phyloP scores from a whole-genome alignment of 2,329 filamentous ascomycete genomes.

The Penicillium sp. region DNA sequence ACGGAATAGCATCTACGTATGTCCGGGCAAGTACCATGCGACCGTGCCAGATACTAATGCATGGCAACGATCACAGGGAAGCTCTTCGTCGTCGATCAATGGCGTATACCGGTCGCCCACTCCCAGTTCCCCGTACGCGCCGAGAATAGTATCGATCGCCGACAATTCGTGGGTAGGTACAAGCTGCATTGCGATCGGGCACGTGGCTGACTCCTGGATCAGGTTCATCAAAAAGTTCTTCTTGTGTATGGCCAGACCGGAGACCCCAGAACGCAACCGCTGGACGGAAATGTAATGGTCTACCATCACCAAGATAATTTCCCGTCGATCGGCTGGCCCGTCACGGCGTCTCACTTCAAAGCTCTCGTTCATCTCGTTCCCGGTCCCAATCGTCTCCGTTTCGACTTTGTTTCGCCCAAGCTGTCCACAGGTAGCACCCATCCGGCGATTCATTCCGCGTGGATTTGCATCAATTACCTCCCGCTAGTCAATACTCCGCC shows the following conservation, averaged over 20 bases:
- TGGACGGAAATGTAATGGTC: constrained; percentile 78
- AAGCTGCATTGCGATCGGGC: neutral
- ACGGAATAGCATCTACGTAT: constrained; percentile 45
- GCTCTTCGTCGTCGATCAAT: constrained; percentile 34
- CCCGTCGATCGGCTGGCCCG: constrained; percentile 80
- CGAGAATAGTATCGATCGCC: constrained; percentile 71
- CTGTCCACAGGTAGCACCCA: constrained; percentile 63
- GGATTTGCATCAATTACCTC: constrained; percentile 81
- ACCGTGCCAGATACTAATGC: neutral
- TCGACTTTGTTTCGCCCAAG: constrained; percentile 85
- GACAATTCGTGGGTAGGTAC: constrained; percentile 79
- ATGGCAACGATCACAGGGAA: constrained; percentile 29
- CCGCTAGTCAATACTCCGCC: constrained; percentile 76
- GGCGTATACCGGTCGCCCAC: constrained; percentile 49
- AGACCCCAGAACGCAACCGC: constrained; percentile 62
- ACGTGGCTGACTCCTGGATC: constrained; percentile 9
- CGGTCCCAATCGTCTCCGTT: constrained; percentile 80
- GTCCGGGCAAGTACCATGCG: constrained; percentile 3
- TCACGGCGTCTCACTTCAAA: constrained; percentile 87
- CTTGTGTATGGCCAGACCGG: constrained; percentile 79
- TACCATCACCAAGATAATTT: constrained; percentile 82
- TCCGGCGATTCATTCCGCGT: constrained; percentile 70
- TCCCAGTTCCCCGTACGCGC: constrained; percentile 75
- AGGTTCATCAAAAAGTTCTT: constrained; percentile 91
- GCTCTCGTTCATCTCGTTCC: constrained; percentile 85